Percentiles rank a stretch among this genome's conserved stretches.
Evolutionary conservation across 2,329 filamentous ascomycete species (phyloP).

Genomic region (Fusarium cyanostomum): DNA sequence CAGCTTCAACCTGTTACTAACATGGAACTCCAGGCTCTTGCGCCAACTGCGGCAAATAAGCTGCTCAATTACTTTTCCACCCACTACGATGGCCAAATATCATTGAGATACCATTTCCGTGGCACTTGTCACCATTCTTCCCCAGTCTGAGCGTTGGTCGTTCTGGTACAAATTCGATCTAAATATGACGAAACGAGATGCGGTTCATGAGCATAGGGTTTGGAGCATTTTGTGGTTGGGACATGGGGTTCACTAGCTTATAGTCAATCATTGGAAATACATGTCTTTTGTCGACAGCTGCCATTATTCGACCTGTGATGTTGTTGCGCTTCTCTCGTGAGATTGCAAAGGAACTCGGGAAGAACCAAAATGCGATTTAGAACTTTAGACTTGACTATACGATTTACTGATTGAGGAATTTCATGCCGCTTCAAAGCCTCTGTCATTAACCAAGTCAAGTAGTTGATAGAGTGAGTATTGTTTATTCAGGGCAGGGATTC

Average conservation of each 20-base stretch:
- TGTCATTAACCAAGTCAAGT: no score
- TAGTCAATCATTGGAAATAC: slow-evolving; percentile 33
- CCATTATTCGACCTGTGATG: not conserved
- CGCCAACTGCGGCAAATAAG: slow-evolving; percentile 45
- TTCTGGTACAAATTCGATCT: slow-evolving; percentile 8
- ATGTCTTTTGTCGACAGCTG: slow-evolving; percentile 12
- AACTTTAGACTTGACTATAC: no score
- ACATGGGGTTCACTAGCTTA: slow-evolving; percentile 24
- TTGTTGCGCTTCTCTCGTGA: not conserved
- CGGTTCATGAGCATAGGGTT: slow-evolving; percentile 17
- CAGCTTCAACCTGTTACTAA: slow-evolving; percentile 19
- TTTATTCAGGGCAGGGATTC: no score
- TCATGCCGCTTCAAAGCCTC: no score
- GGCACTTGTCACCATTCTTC: slow-evolving; percentile 30
- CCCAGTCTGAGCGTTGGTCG: slow-evolving; percentile 5
- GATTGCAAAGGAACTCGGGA: no score
- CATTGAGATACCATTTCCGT: slow-evolving; percentile 21
- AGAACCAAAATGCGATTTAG: no score
- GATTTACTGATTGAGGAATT: no score
- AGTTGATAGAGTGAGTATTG: no score
- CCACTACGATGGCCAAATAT: slow-evolving; percentile 21
- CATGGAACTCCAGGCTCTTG: slow-evolving; percentile 43
- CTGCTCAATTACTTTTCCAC: not conserved
- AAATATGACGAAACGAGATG: slow-evolving; percentile 12
- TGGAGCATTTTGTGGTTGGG: slow-evolving; percentile 27